phyloP scores from a whole-genome alignment of 768 basidiomycete species.

The Pleurotus sapidus region DNA sequence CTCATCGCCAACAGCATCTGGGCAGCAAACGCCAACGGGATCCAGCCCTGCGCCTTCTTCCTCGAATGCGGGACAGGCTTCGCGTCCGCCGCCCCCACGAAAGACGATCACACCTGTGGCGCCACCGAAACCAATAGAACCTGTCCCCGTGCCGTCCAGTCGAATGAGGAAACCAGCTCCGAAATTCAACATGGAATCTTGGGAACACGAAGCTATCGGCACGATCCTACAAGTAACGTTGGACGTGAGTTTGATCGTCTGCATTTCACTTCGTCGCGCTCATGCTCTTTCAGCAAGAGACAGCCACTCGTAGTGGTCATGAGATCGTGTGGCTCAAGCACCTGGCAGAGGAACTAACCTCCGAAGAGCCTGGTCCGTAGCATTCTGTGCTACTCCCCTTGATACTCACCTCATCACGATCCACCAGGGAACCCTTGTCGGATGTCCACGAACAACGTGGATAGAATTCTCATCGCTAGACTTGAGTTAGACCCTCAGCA shows the following conservation, averaged over 20 bases:
- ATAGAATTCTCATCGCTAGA: conserved; percentile 80
- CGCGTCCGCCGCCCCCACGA: conserved; percentile 24
- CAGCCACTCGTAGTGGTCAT: conserved; percentile 60
- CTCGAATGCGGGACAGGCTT: conserved; percentile 10
- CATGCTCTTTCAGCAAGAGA: conserved; percentile 41
- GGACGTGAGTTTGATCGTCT: conserved; percentile 46
- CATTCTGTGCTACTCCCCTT: not conserved
- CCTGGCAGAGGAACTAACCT: conserved; percentile 62
- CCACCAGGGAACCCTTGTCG: conserved; percentile 31
- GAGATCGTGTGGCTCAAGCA: conserved; percentile 82
- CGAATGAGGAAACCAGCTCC: conserved; percentile 33
- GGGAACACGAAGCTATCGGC: conserved; percentile 74
- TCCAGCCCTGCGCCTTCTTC: conserved; percentile 15
- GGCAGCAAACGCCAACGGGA: conserved; percentile 23
- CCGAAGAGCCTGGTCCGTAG: conserved; percentile 52
- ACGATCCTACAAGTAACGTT: conserved; percentile 77
- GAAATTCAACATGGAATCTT: conserved; percentile 54
- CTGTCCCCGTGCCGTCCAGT: conserved; percentile 39
- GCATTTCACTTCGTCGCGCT: conserved; percentile 13
- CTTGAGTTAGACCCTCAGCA: conserved; percentile 74
- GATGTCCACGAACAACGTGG: conserved; percentile 58
- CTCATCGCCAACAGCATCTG: conserved; percentile 33
- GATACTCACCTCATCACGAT: not conserved
- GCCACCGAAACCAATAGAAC: conserved; percentile 25
- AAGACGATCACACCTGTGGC: conserved; percentile 34